Evolutionary conservation across 768 basidiomycete species (phyloP).

Genomic region (Termitomyces sp.): DNA sequence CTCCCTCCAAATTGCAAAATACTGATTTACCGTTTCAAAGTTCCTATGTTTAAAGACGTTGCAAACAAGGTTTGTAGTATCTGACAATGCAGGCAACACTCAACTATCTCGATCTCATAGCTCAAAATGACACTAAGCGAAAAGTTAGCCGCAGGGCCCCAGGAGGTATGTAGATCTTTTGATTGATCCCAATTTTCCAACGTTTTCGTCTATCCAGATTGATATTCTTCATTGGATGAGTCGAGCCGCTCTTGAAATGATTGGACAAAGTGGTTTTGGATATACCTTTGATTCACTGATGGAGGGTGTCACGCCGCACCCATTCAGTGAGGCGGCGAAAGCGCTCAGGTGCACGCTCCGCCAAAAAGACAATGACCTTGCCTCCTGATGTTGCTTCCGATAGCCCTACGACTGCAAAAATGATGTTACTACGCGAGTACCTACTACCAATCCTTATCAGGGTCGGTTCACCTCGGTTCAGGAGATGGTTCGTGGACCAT

Average conservation of each 20-base stretch:
- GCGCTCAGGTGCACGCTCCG: background rate
- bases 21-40: conserved; percentile 3
- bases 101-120: background rate
- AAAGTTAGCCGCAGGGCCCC: conserved; percentile 4
- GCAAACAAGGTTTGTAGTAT: conserved; percentile 11
- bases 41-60: conserved; percentile 14
- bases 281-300: conserved; percentile 14
- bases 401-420: conserved; percentile 6
- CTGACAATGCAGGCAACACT: background rate
- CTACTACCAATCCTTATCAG: conserved; percentile 11
- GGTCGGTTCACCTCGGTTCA: conserved; percentile 12
- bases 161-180: conserved; percentile 9
- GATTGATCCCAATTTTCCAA: background rate
- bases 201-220: conserved; percentile 2
- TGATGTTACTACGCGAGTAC: conserved; percentile 8
- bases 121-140: conserved; percentile 1
- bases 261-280: conserved; percentile 16
- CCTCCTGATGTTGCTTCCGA: background rate
- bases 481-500: conserved; percentile 10
- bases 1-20: background rate
- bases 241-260: conserved; percentile 16
- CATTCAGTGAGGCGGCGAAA: conserved; percentile 11
- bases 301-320: conserved; percentile 10
- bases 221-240: conserved; percentile 17
- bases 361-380: background rate